These are phyloP conservation scores for Exophiala phaeomuriformis DNA, from an alignment of 2,329 filamentous ascomycete genomes.

Conservation along the genomic window DNA sequence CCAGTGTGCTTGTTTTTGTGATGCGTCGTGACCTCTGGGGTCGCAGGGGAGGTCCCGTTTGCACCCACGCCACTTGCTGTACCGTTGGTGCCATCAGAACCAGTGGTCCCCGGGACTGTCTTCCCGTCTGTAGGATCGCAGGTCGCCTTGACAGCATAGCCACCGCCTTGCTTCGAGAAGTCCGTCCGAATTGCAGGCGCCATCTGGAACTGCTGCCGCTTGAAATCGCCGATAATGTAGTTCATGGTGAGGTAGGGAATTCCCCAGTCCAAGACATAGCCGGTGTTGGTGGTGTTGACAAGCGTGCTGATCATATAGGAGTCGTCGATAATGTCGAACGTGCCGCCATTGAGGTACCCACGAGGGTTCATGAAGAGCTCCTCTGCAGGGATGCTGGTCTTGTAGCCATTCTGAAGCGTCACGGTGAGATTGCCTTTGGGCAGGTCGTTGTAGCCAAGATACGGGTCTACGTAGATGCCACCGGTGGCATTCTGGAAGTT, in stretches of 20 bases:
- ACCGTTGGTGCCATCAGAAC: neutral
- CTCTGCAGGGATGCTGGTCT: slow-evolving; percentile 21
- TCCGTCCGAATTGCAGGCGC: slow-evolving; percentile 20
- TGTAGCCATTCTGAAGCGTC: slow-evolving; percentile 22
- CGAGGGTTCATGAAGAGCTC: slow-evolving; percentile 24
- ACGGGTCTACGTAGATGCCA: slow-evolving; percentile 12
- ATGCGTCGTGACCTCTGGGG: neutral
- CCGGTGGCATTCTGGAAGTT: slow-evolving; percentile 14
- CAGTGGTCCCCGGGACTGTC: slow-evolving; percentile 2
- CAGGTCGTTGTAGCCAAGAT: slow-evolving; percentile 12
- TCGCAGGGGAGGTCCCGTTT: neutral
- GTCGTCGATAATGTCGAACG: slow-evolving; percentile 17
- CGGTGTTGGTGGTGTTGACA: slow-evolving; percentile 13
- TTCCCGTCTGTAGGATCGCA: slow-evolving; percentile 14
- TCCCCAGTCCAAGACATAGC: slow-evolving; percentile 20
- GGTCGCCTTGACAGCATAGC: slow-evolving; percentile 17
- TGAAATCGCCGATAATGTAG: slow-evolving; percentile 24
- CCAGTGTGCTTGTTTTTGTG: slow-evolving; percentile 16
- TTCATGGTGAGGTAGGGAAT: slow-evolving; percentile 26
- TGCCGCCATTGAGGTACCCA: slow-evolving; percentile 17
- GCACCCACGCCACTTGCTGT: neutral
- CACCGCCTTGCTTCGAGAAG: slow-evolving; percentile 12
- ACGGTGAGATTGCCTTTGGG: slow-evolving; percentile 21
- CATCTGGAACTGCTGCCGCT: slow-evolving; percentile 20
- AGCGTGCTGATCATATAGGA: slow-evolving; percentile 14